phyloP scores from a whole-genome alignment of 2,329 filamentous ascomycete species.

The Talaromyces sp. region DNA sequence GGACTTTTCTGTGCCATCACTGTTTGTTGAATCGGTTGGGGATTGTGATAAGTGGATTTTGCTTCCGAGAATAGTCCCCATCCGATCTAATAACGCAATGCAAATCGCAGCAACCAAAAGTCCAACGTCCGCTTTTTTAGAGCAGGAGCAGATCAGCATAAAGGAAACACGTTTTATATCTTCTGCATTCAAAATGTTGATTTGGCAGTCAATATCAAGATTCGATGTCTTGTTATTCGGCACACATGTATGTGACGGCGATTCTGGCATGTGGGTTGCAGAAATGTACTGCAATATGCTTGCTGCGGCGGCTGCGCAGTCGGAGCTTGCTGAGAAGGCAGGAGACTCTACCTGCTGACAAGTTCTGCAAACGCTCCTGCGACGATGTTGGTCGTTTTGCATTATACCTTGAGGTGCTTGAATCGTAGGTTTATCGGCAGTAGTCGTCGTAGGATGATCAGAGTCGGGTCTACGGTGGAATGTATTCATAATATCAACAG shows the following conservation, averaged over 20 bases:
- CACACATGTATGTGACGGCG: not conserved
- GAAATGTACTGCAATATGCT: not conserved
- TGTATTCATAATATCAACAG: not conserved
- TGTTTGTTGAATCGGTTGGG: not conserved
- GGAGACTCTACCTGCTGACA: not conserved
- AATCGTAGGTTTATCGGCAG: not conserved
- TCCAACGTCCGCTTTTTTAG: not conserved
- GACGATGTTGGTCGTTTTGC: not conserved
- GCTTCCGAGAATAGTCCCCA: not conserved
- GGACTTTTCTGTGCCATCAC: not conserved
- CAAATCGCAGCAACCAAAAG: not conserved
- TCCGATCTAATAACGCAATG: not conserved
- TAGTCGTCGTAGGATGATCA: not conserved
- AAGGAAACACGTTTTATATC: not conserved
- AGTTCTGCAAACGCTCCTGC: not conserved
- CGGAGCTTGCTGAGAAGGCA: not conserved
- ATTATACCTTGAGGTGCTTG: not conserved
- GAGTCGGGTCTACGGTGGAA: not conserved
- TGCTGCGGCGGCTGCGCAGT: not conserved
- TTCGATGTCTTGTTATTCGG: not conserved
- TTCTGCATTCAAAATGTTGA: not conserved
- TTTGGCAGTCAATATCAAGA: too few relatives aligned
- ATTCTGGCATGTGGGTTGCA: not conserved
- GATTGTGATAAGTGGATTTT: not conserved
- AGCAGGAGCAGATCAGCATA: not conserved